A percentile compares a stretch with the other conserved stretches of the same genome.
Evolutionary conservation across 1,284 basidiomycete genomes (phyloP).

Genomic region (Cutaneotrichosporon cutaneum): DNA sequence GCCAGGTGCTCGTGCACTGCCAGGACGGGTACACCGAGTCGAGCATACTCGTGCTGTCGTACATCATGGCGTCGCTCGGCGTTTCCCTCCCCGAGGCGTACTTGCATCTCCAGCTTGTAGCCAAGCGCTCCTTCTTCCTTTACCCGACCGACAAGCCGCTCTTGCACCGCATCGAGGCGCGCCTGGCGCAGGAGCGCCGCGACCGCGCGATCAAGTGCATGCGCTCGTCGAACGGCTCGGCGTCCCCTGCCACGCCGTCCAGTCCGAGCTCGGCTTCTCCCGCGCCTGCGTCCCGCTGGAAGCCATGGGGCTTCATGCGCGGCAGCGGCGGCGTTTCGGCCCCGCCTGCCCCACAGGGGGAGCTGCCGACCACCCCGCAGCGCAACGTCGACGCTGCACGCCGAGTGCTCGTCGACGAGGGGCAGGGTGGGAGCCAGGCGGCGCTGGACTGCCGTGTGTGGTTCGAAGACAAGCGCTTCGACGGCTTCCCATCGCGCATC

Average conservation of each 20-base stretch:
- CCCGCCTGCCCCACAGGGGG: slow-evolving; percentile 3
- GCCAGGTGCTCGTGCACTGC: slow-evolving; percentile 52
- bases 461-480: slow-evolving; percentile 90
- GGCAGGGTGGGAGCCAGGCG: slow-evolving; percentile 28
- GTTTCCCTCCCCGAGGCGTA: slow-evolving; percentile 78
- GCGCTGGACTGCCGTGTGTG: slow-evolving; percentile 61
- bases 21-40: slow-evolving; percentile 71
- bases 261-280: slow-evolving; percentile 17
- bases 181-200: slow-evolving; percentile 53
- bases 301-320: slow-evolving; percentile 35
- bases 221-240: slow-evolving; percentile 2
- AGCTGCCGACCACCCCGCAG: slow-evolving; percentile 7
- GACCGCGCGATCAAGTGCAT: slow-evolving; percentile 39
- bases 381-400: slow-evolving; percentile 30
- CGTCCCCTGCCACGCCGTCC: slow-evolving; percentile 5
- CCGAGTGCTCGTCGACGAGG: slow-evolving; percentile 34
- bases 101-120: slow-evolving; percentile 65
- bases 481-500: slow-evolving; percentile 93
- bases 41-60: slow-evolving; percentile 78
- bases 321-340: slow-evolving; percentile 1
- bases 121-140: slow-evolving; percentile 76
- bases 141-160: slow-evolving; percentile 77
- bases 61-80: slow-evolving; percentile 77
- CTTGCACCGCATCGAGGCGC: slow-evolving; percentile 70
- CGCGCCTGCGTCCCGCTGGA: slow-evolving; percentile 29